These are phyloP conservation scores for Verbascum thapsus DNA, from an alignment of 257 asterid species.

Conservation along the genomic window DNA sequence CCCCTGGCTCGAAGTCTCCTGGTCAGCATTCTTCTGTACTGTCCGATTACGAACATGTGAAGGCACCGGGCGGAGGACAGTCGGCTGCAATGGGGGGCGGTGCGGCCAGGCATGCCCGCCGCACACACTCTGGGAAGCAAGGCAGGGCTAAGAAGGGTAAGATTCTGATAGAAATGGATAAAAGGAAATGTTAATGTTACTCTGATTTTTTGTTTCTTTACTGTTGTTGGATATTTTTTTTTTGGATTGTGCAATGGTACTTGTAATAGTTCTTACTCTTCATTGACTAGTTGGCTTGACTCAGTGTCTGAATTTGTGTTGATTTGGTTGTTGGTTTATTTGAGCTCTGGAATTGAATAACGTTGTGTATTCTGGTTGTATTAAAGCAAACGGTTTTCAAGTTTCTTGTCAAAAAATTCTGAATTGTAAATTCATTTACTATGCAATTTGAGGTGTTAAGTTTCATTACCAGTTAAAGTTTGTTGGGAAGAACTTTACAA, in stretches of 20 bases:
- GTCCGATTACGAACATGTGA: slow-evolving; percentile 61
- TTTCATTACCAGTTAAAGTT: neutral
- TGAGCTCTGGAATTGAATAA: too few species aligned
- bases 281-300: slow-evolving; percentile 4
- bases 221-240: neutral
- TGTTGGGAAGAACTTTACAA: neutral
- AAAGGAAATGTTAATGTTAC: neutral
- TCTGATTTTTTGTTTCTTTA: neutral
- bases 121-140: slow-evolving; percentile 78
- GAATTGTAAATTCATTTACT: too few species aligned
- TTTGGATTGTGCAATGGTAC: neutral
- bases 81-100: slow-evolving; percentile 64
- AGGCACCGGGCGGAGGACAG: slow-evolving; percentile 74
- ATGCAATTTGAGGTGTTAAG: too few species aligned
- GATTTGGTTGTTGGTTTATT: too few species aligned
- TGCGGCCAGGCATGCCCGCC: slow-evolving; percentile 71
- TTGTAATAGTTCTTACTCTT: neutral
- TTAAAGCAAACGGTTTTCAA: too few species aligned
- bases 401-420: too few species aligned
- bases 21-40: slow-evolving; percentile 40
- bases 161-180: neutral
- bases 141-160: slow-evolving; percentile 86
- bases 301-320: neutral
- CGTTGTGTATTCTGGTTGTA: too few species aligned
- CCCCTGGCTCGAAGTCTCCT: slow-evolving; percentile 53